Conservation (phyloP, 352 stramenopile species). For the Phytopythium oedochilum region DNA sequence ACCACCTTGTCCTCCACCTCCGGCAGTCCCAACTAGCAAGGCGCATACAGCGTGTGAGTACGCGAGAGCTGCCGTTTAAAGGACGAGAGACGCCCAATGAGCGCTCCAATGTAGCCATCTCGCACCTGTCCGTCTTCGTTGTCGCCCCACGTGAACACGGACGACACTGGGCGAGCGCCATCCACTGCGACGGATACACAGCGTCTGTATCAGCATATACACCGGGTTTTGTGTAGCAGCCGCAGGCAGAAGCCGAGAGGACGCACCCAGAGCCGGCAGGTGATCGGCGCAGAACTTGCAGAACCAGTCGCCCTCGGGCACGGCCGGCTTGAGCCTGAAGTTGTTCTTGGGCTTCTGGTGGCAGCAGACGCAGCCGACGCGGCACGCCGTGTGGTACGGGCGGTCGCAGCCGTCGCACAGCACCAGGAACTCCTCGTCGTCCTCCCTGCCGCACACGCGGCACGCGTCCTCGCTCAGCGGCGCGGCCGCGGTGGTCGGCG, state of each 20-base stretch:
- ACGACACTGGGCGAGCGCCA: conserved; percentile 35
- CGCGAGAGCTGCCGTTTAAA: conserved; percentile 1
- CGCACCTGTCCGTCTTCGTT: conserved; percentile 80
- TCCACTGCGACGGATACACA: conserved; percentile 18
- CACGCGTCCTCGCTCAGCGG: conserved; percentile 63
- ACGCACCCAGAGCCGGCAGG: conserved; percentile 39
- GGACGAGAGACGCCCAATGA: neutral
- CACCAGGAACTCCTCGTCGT: conserved; percentile 74
- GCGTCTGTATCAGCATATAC: neutral
- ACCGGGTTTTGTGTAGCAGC: too few species aligned
- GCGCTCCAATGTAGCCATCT: conserved; percentile 4
- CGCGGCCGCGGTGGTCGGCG: conserved; percentile 17
- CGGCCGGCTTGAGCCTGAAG: conserved; percentile 66
- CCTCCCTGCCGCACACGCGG: conserved; percentile 71
- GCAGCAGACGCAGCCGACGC: conserved; percentile 74
- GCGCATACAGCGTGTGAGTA: conserved; percentile 2
- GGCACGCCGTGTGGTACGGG: conserved; percentile 71
- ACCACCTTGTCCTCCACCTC: conserved; percentile 43
- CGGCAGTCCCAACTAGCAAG: conserved; percentile 51
- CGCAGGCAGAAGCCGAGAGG: neutral
- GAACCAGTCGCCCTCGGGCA: conserved; percentile 83
- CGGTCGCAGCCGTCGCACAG: conserved; percentile 79
- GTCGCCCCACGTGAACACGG: conserved; percentile 68
- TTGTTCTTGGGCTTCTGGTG: conserved; percentile 71
- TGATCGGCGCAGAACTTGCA: conserved; percentile 81